A percentile compares a stretch with the other conserved stretches of the same genome.
phyloP scores from a whole-genome alignment of 352 stramenopile species.

The Pythium sukuiense region DNA sequence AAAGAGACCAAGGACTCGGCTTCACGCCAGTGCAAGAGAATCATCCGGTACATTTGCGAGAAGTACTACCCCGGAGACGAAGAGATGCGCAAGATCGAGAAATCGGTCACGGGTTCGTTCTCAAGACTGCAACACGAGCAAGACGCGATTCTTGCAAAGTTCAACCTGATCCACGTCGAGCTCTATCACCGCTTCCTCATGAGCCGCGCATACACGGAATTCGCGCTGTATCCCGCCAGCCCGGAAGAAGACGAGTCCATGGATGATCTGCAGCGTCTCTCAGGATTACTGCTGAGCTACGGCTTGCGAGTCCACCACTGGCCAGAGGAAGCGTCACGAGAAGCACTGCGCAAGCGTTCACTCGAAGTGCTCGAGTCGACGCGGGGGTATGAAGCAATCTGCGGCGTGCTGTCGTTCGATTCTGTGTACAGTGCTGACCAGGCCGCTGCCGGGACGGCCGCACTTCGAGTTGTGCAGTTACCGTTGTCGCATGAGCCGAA shows the following conservation, averaged over 20 bases:
- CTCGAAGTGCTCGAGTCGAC: constrained; percentile 66
- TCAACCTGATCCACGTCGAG: constrained; percentile 84
- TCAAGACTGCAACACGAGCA: constrained; percentile 72
- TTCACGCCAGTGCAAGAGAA: constrained; percentile 57
- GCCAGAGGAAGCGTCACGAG: constrained; percentile 52
- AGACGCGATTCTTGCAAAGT: constrained; percentile 82
- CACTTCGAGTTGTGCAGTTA: constrained; percentile 24
- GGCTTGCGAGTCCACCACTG: constrained; percentile 82
- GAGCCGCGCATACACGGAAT: constrained; percentile 82
- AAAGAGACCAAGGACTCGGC: constrained; percentile 64
- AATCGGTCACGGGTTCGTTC: constrained; percentile 66
- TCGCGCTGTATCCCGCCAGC: constrained; percentile 73
- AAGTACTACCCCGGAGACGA: constrained; percentile 81
- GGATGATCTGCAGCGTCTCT: constrained; percentile 72
- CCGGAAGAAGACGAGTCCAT: constrained; percentile 57
- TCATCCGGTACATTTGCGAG: constrained; percentile 84
- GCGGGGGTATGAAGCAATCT: constrained; percentile 74
- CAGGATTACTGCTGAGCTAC: constrained; percentile 72
- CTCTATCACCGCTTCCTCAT: constrained; percentile 85
- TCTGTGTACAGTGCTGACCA: constrained; percentile 22
- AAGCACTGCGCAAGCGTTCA: constrained; percentile 50
- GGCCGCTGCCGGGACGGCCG: constrained; percentile 21
- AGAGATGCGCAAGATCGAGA: constrained; percentile 72
- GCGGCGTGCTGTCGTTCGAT: constrained; percentile 76
- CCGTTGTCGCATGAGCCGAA: constrained; percentile 28